Conservation (phyloP, 164 flowering plant species). For the Magnolia kwangsiensis region DNA sequence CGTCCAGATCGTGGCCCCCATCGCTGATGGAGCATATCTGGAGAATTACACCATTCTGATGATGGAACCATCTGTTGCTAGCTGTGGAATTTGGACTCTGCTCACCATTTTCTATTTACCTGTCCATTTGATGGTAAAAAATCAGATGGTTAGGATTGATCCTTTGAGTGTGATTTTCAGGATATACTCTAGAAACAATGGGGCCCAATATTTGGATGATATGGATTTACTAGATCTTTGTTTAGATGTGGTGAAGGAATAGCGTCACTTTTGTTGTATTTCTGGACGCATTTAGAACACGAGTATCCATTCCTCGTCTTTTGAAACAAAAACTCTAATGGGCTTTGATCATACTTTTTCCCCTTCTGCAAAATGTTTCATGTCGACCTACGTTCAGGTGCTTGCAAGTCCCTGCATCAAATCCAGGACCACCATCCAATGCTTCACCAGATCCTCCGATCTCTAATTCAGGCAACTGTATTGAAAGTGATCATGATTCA, state of each 20-base stretch:
- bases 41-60: too few relatives aligned
- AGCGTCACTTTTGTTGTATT: neutral
- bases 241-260: too few relatives aligned
- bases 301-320: too few relatives aligned
- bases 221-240: neutral
- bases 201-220: neutral
- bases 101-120: neutral
- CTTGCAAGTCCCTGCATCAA: conserved; percentile 20
- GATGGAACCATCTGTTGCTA: neutral
- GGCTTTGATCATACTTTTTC: neutral
- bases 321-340: neutral
- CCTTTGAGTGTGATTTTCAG: neutral
- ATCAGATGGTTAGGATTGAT: neutral
- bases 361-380: neutral
- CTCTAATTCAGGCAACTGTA: conserved; percentile 31
- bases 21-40: too few relatives aligned
- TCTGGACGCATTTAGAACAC: neutral
- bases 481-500: conserved; percentile 71
- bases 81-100: neutral
- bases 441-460: conserved; percentile 31
- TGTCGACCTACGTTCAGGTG: conserved; percentile 36
- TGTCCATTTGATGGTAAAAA: neutral
- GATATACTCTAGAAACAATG: neutral
- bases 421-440: conserved; percentile 32
- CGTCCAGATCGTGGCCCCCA: neutral